Evolutionary conservation across 108 stramenopile species (phyloP).

Genomic region (Nitzschia putrida): DNA sequence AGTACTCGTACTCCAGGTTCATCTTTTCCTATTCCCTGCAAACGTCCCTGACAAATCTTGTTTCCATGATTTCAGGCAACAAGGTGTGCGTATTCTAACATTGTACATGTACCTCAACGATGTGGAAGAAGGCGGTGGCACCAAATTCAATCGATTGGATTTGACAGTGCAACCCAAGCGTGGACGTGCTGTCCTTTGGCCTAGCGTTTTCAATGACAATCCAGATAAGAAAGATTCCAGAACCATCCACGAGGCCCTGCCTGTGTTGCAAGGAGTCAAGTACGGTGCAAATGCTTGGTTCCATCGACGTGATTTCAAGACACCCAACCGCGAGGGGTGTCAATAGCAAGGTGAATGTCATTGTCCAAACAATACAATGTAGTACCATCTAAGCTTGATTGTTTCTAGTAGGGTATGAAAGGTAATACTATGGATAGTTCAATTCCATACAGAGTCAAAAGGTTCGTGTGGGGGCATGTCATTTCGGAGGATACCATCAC

Average conservation of each 20-base stretch:
- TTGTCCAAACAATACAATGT: too few relatives aligned
- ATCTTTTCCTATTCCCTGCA: background rate
- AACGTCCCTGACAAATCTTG: background rate
- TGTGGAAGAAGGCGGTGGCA: conserved; percentile 89
- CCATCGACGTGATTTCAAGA: conserved; percentile 70
- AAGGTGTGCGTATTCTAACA: conserved; percentile 83
- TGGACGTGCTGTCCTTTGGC: conserved; percentile 86
- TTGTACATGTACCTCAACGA: conserved; percentile 89
- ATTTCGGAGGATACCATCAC: too few relatives aligned
- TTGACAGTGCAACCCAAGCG: conserved; percentile 77
- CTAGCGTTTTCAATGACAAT: conserved; percentile 66
- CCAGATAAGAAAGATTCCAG: conserved; percentile 65
- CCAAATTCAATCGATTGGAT: conserved; percentile 67
- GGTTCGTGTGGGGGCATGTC: too few relatives aligned
- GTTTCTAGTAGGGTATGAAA: too few relatives aligned
- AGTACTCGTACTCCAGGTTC: conserved; percentile 61
- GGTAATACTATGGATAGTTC: too few relatives aligned
- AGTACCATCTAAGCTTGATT: too few relatives aligned
- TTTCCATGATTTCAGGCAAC: conserved; percentile 17
- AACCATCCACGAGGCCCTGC: conserved; percentile 83
- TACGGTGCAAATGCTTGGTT: conserved; percentile 62
- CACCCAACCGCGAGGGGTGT: conserved; percentile 15
- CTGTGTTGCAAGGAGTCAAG: conserved; percentile 71
- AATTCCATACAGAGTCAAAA: too few relatives aligned
- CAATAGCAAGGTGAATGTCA: background rate